Percentiles rank a stretch among this genome's conserved stretches.
Evolutionary conservation across 805 yeast species (phyloP).

Genomic region (Saturnispora quitensis): DNA sequence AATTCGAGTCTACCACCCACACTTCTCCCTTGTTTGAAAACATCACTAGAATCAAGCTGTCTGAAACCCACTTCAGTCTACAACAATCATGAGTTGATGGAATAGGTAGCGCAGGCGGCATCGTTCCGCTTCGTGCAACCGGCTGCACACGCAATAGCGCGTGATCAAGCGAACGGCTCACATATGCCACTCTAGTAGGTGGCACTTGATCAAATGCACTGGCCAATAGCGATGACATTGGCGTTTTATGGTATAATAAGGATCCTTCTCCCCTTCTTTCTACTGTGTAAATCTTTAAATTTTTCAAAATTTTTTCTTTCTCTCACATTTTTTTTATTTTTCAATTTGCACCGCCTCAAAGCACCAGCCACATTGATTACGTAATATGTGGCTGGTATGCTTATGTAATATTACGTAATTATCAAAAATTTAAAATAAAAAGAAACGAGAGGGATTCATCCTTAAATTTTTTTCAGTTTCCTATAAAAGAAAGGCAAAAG

Average conservation of each 20-base stretch:
- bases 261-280: not conserved
- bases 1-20: constrained; percentile 4
- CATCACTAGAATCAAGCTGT: not conserved
- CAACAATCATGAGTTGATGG: not conserved
- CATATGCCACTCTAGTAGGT: constrained; percentile 6
- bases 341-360: not conserved
- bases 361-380: not conserved
- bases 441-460: not conserved
- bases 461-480: not conserved
- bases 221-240: constrained; percentile 2
- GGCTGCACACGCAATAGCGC: constrained; percentile 9
- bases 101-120: not conserved
- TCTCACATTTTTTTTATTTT: not conserved
- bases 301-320: not conserved
- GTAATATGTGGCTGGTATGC: not conserved
- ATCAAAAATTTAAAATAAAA: not conserved
- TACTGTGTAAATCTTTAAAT: not conserved
- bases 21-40: constrained; percentile 2
- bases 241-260: not conserved
- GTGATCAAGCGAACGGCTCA: constrained; percentile 9
- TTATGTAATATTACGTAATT: not conserved
- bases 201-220: constrained; percentile 4
- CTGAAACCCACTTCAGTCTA: constrained; percentile 1
- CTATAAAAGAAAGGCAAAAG: not conserved
- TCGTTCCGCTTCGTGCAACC: not conserved